Conservation (phyloP, 108 stramenopile genomes). For the Parietichytrium sp. region DNA sequence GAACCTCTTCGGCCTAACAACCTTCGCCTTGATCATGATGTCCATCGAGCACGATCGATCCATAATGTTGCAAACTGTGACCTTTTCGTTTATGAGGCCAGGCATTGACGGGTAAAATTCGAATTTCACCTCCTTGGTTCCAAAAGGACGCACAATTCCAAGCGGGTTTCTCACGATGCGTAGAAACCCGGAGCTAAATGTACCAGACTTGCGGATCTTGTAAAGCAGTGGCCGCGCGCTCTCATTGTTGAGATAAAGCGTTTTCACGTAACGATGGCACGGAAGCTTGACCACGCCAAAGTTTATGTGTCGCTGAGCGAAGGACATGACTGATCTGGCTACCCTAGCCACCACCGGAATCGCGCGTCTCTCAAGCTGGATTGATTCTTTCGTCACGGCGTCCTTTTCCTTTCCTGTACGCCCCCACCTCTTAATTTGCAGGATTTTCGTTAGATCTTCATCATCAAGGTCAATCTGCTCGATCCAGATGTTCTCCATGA, state of each 20-base stretch:
- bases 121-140: constrained; percentile 9
- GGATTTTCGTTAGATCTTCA: background rate
- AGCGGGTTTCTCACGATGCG: background rate
- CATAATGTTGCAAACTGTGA: constrained; percentile 15
- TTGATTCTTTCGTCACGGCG: constrained; percentile 1
- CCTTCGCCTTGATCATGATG: constrained; percentile 1
- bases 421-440: constrained; percentile 2
- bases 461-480: constrained; percentile 27
- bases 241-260: constrained; percentile 21
- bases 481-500: background rate
- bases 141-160: constrained; percentile 26
- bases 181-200: constrained; percentile 16
- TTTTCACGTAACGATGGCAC: background rate
- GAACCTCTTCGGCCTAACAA: constrained; percentile 1
- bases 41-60: background rate
- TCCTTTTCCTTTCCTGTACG: too few species aligned
- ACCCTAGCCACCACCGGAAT: constrained; percentile 23
- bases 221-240: background rate
- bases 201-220: constrained; percentile 25
- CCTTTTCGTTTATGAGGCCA: background rate
- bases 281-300: constrained; percentile 28
- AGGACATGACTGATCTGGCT: constrained; percentile 1
- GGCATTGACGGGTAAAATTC: background rate
- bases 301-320: constrained; percentile 35
- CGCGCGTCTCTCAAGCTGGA: constrained; percentile 1